Conservation (phyloP, 208 protist genomes). For the Acanthamoeba lugdunensis region DNA sequence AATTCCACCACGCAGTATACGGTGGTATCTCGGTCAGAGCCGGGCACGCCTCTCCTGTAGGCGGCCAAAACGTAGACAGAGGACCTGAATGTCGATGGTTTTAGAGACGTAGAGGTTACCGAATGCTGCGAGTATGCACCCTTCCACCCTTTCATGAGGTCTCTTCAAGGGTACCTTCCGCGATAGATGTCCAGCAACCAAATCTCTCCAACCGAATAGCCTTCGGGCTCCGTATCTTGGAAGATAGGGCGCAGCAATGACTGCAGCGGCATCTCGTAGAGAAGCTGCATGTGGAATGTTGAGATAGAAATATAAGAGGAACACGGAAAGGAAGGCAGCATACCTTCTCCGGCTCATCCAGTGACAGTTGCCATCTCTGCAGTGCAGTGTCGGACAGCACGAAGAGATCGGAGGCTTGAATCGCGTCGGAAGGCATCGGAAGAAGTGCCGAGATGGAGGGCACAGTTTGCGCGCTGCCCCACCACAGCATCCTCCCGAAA, state of each 20-base stretch:
- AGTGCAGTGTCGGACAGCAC: conserved; percentile 17
- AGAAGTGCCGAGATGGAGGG: conserved; percentile 37
- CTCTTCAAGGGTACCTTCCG: neutral
- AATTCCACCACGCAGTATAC: conserved; percentile 33
- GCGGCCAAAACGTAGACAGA: conserved; percentile 23
- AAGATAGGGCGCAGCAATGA: neutral
- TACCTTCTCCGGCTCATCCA: conserved; percentile 7
- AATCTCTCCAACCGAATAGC: conserved; percentile 14
- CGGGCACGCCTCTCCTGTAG: neutral
- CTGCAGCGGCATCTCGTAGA: conserved; percentile 52
- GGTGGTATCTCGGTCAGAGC: neutral
- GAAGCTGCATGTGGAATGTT: neutral
- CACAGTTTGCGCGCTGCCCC: conserved; percentile 5
- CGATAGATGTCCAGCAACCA: conserved; percentile 31
- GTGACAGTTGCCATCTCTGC: conserved; percentile 20
- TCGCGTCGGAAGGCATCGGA: conserved; percentile 8
- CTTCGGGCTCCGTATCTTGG: conserved; percentile 10
- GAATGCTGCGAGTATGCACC: no score
- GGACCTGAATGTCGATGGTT: neutral
- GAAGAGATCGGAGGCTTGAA: conserved; percentile 8
- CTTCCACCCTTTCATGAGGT: neutral
- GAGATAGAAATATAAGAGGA: neutral
- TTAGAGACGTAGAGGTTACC: no score
- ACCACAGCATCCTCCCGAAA: conserved; percentile 33
- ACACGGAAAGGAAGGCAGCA: neutral